Percentiles rank a stretch among this genome's conserved stretches.
These are phyloP conservation scores for Porphyrellus cyaneotinctus DNA, from an alignment of 768 basidiomycete species.

Conservation along the genomic window DNA sequence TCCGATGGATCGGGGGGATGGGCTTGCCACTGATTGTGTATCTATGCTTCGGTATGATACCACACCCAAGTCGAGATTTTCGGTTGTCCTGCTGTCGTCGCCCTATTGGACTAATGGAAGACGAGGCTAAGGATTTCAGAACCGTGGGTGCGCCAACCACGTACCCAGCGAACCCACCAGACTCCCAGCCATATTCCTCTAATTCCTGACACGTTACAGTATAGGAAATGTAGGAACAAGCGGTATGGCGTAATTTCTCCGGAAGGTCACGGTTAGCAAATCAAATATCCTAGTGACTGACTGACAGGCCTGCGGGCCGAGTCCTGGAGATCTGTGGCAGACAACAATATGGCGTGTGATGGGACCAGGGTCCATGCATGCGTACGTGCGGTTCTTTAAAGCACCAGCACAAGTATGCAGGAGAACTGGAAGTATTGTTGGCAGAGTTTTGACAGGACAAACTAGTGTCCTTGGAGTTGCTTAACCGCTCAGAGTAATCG, in stretches of 20 bases:
- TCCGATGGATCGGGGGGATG: not conserved
- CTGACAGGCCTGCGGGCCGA: no score
- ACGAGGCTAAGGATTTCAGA: not conserved
- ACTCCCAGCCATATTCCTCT: slow-evolving; percentile 2
- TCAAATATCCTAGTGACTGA: not conserved
- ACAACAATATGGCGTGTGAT: no score
- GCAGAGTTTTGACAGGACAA: no score
- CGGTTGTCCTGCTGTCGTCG: not conserved
- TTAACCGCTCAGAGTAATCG: no score
- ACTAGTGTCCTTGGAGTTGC: no score
- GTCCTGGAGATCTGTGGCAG: no score
- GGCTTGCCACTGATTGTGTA: not conserved
- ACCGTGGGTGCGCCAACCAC: not conserved
- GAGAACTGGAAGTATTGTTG: not conserved
- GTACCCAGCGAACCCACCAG: not conserved
- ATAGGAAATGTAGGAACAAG: not conserved
- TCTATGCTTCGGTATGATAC: slow-evolving; percentile 2
- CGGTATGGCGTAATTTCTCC: not conserved
- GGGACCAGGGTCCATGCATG: no score
- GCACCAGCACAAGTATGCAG: not conserved
- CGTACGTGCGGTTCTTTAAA: not conserved
- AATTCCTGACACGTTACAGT: not conserved
- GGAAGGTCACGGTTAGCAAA: not conserved
- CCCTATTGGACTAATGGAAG: not conserved
- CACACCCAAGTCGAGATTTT: slow-evolving; percentile 2